These are phyloP conservation scores for Sporothrix mexicana DNA, from an alignment of 2,329 filamentous ascomycete genomes.

Conservation along the genomic window DNA sequence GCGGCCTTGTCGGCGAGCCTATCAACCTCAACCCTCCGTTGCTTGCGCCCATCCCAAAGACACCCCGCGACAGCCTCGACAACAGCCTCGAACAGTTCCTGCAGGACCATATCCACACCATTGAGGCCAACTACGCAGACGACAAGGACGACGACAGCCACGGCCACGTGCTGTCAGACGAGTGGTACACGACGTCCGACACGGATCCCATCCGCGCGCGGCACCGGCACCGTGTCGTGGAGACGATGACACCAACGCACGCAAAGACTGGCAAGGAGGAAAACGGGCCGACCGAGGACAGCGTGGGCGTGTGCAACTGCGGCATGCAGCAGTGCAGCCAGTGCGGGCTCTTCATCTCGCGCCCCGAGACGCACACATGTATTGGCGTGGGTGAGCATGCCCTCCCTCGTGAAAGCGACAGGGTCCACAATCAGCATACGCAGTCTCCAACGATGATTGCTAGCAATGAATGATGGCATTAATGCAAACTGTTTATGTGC, in stretches of 20 bases:
- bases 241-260: not conserved
- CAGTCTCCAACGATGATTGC: too few species aligned
- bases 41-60: not conserved
- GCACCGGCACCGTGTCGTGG: constrained; percentile 68
- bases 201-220: constrained; percentile 51
- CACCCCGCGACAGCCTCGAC: not conserved
- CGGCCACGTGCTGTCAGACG: constrained; percentile 9
- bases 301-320: constrained; percentile 27
- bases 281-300: not conserved
- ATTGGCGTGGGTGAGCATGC: not conserved
- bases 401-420: not conserved
- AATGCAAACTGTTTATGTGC: not conserved
- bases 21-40: too few species aligned
- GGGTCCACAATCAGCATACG: too few species aligned
- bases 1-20: not conserved
- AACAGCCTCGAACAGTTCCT: constrained; percentile 22
- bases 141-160: not conserved
- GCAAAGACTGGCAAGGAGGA: not conserved
- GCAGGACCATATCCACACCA: constrained; percentile 20
- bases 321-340: constrained; percentile 34
- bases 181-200: constrained; percentile 30
- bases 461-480: too few species aligned
- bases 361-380: constrained; percentile 29
- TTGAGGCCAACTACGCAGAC: constrained; percentile 13
- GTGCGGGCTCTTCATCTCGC: constrained; percentile 31